phyloP scores from a whole-genome alignment of 1,284 basidiomycete species.

The Prillingera fragicola region DNA sequence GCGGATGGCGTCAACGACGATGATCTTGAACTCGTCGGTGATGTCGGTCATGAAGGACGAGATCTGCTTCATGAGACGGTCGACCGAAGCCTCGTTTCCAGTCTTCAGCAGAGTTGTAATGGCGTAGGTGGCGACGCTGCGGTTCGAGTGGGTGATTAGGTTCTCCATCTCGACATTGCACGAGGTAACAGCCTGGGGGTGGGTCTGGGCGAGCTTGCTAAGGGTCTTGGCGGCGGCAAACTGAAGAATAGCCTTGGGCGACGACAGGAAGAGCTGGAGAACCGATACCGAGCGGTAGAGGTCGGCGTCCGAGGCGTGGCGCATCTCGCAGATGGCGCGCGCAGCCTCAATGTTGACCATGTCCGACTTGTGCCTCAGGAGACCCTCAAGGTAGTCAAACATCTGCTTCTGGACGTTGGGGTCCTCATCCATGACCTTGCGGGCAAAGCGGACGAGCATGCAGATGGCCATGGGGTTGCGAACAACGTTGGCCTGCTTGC shows the following conservation, averaged over 20 bases:
- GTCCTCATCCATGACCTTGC: slow-evolving; percentile 97
- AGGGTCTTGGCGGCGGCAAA: slow-evolving; percentile 97
- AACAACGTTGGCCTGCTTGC: slow-evolving; percentile 68
- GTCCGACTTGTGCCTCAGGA: slow-evolving; percentile 97
- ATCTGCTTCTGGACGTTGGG: slow-evolving; percentile 89
- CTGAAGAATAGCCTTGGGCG: slow-evolving; percentile 88
- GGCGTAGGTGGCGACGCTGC: slow-evolving; percentile 95
- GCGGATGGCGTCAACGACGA: slow-evolving; percentile 97
- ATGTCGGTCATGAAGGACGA: slow-evolving; percentile 99
- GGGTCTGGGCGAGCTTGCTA: slow-evolving; percentile 75
- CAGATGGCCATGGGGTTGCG: slow-evolving; percentile 98
- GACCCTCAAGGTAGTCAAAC: slow-evolving; percentile 88
- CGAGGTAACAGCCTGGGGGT: slow-evolving; percentile 77
- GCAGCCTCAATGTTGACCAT: slow-evolving; percentile 99
- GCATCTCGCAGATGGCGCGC: slow-evolving; percentile 94
- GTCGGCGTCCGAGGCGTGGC: slow-evolving; percentile 68
- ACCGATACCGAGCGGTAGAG: slow-evolving; percentile 84
- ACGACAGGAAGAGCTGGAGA: slow-evolving; percentile 86
- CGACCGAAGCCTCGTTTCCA: slow-evolving; percentile 97
- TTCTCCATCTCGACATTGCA: slow-evolving; percentile 98
- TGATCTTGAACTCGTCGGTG: slow-evolving; percentile 99
- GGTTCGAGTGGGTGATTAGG: slow-evolving; percentile 92
- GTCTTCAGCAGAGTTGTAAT: slow-evolving; percentile 99
- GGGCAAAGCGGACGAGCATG: slow-evolving; percentile 96
- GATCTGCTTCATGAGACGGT: slow-evolving; percentile 99